Evolutionary conservation across 257 asterid genomes (phyloP).

Genomic region (Datura wrightii): DNA sequence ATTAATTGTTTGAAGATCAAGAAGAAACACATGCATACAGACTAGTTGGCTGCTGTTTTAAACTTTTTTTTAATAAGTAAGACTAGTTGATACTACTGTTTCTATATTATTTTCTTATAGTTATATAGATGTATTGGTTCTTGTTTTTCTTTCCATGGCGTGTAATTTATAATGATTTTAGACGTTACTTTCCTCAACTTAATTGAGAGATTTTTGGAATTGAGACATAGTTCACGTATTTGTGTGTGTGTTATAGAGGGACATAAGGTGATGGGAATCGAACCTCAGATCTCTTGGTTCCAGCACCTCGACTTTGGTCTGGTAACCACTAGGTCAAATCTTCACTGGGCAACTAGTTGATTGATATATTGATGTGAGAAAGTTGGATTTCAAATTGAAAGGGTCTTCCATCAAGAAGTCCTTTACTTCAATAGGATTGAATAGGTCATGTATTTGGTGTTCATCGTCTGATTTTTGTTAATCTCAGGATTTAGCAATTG

Average conservation of each 20-base stretch:
- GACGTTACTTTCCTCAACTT: background rate
- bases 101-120: background rate
- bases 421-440: slow-evolving; percentile 14
- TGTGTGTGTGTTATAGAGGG: background rate
- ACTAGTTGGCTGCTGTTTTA: background rate
- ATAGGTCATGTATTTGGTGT: background rate
- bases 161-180: background rate
- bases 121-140: background rate
- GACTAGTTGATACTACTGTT: background rate
- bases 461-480: background rate
- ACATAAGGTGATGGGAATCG: background rate
- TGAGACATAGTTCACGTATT: background rate
- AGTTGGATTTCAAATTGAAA: background rate
- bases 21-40: slow-evolving; percentile 14
- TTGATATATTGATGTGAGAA: background rate
- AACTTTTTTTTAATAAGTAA: background rate
- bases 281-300: slow-evolving; percentile 16
- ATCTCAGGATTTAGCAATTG: slow-evolving; percentile 85
- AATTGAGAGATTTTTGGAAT: background rate
- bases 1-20: slow-evolving; percentile 7
- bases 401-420: background rate
- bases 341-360: background rate
- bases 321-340: background rate
- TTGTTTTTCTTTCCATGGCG: background rate
- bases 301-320: background rate